These are phyloP conservation scores for Termitomyces bulborhizus DNA, from an alignment of 768 basidiomycete genomes.

Conservation along the genomic window DNA sequence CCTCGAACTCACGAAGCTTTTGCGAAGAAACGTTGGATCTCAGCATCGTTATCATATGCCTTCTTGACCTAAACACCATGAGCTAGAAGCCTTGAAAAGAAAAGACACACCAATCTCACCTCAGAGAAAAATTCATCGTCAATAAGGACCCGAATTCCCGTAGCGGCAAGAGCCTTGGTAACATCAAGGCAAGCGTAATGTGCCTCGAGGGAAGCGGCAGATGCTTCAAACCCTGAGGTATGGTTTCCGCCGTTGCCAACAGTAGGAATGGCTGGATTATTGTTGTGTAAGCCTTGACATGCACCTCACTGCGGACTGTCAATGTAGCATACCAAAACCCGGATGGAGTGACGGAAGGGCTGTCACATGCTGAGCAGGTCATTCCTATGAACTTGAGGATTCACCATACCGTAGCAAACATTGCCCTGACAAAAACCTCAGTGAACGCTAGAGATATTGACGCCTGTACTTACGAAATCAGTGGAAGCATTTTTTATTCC, in stretches of 20 bases:
- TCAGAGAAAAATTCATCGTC: constrained; percentile 54
- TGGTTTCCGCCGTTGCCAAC: constrained; percentile 71
- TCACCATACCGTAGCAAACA: constrained; percentile 57
- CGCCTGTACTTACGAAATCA: constrained; percentile 58
- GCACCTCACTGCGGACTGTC: not conserved
- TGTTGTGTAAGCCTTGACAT: not conserved
- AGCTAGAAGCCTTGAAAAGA: not conserved
- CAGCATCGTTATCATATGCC: not conserved
- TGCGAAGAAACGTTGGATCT: constrained; percentile 13
- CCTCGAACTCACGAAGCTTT: constrained; percentile 12
- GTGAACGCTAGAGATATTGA: not conserved
- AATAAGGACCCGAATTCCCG: constrained; percentile 61
- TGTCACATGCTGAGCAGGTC: constrained; percentile 11
- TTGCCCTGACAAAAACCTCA: constrained; percentile 45
- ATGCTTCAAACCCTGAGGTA: constrained; percentile 55
- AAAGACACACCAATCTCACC: not conserved
- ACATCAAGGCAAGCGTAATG: constrained; percentile 65
- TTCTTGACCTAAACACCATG: constrained; percentile 2
- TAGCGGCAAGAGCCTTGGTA: constrained; percentile 65
- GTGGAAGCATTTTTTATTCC: constrained; percentile 71
- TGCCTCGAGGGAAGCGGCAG: constrained; percentile 53
- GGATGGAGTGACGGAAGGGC: constrained; percentile 69
- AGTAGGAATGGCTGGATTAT: constrained; percentile 63
- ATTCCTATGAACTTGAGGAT: not conserved
- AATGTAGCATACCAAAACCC: constrained; percentile 47